These are phyloP conservation scores for Phyllosticta citribraziliensis DNA, from an alignment of 2,329 filamentous ascomycete species.

Conservation along the genomic window DNA sequence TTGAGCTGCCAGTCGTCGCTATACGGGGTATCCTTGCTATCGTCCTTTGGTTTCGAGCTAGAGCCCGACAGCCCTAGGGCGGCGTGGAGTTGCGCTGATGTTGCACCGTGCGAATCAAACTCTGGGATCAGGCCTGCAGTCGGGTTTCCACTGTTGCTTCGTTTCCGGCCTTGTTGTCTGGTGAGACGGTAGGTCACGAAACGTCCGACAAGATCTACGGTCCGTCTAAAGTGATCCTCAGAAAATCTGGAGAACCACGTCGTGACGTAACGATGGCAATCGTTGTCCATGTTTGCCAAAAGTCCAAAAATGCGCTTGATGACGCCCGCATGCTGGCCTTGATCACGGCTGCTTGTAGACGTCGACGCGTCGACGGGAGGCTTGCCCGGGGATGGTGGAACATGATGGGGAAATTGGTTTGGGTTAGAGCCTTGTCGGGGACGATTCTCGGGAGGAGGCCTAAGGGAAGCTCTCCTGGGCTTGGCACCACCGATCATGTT, in stretches of 20 bases:
- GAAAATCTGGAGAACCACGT: constrained; percentile 69
- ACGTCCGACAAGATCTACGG: constrained; percentile 66
- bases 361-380: neutral
- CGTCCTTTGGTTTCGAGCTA: constrained; percentile 38
- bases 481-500: neutral
- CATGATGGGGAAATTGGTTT: neutral
- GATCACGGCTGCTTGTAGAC: constrained; percentile 13
- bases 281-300: constrained; percentile 62
- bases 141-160: constrained; percentile 49
- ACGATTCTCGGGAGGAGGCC: neutral
- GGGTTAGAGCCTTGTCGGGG: constrained; percentile 8
- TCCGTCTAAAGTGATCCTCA: constrained; percentile 54
- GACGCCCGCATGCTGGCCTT: constrained; percentile 68
- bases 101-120: constrained; percentile 42
- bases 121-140: constrained; percentile 63
- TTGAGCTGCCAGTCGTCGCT: constrained; percentile 84
- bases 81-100: constrained; percentile 63
- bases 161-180: constrained; percentile 59
- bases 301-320: constrained; percentile 78
- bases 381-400: neutral
- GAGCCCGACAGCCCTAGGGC: constrained; percentile 48
- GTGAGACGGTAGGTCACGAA: constrained; percentile 76
- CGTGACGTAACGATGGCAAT: constrained; percentile 68
- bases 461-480: neutral
- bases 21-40: constrained; percentile 39